These are phyloP conservation scores for Scleroderma bovista DNA, from an alignment of 768 basidiomycete genomes.

Conservation along the genomic window DNA sequence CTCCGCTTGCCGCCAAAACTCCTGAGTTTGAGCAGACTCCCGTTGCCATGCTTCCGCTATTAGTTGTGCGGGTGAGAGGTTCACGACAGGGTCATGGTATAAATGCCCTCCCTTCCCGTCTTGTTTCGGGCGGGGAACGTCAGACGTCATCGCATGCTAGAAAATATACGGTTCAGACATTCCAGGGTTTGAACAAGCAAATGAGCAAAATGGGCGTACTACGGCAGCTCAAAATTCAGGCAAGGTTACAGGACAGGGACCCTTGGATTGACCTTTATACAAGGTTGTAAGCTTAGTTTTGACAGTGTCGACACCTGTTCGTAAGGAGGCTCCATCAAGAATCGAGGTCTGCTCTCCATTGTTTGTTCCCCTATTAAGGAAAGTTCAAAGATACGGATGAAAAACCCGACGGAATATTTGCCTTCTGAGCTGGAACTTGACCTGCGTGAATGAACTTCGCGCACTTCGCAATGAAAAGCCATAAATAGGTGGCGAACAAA, in stretches of 20 bases:
- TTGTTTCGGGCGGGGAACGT: conserved; percentile 30
- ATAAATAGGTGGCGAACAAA: conserved; percentile 32
- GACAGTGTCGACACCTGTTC: conserved; percentile 21
- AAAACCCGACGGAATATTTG: conserved; percentile 25
- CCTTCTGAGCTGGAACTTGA: conserved; percentile 32
- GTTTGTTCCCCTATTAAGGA: conserved; percentile 28
- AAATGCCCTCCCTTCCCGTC: conserved; percentile 25
- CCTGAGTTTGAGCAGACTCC: conserved; percentile 54
- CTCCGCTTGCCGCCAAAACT: conserved; percentile 54
- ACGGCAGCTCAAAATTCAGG: conserved; percentile 34
- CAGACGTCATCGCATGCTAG: conserved; percentile 33
- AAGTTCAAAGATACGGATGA: conserved; percentile 27
- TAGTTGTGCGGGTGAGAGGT: conserved; percentile 49
- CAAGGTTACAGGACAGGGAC: conserved; percentile 26
- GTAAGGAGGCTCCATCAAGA: conserved; percentile 12
- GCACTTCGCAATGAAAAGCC: conserved; percentile 20
- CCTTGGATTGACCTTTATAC: conserved; percentile 30
- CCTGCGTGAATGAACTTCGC: conserved; percentile 18
- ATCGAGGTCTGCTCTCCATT: conserved; percentile 25
- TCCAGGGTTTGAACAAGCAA: conserved; percentile 17
- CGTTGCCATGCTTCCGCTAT: conserved; percentile 67
- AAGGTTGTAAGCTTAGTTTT: conserved; percentile 33
- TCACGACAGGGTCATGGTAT: conserved; percentile 21
- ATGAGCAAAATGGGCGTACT: conserved; percentile 30
- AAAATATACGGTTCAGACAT: conserved; percentile 24